Base-by-base conservation (phyloP, 2,329 filamentous ascomycete species). In the Lithohypha guttulata region DNA sequence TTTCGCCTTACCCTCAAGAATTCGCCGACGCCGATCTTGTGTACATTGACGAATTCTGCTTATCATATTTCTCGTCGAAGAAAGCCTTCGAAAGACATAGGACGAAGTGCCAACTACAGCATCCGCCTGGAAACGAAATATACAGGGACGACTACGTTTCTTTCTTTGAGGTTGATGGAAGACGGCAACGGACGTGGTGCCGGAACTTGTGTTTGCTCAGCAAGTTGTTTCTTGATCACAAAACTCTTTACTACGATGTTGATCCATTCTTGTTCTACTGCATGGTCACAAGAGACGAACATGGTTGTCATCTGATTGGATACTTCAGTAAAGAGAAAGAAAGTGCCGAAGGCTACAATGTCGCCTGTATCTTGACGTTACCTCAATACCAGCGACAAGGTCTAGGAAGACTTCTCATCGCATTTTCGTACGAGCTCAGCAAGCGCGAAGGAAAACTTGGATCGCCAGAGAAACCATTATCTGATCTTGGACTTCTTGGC, bases 281-380 rank as follows among this genome's bases (percentile, higher is more conserved):
- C 31, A 91, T 96, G 57, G 78, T 77, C 54, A 95, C 85, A n/a
- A 81, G 91, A 46, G 91, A 96, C 59, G 87, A 84, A 0, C 82
- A 91, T 52, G 96, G 91, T 58, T 91, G 89, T 1, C 87, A 95
- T 57, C 91, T 98, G 51, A 89, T 96, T 18, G 91, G 91, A n/a
- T 98, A 98, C 57, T 98, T 98, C 54, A 93, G 84, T 41, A 98
- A 98, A 59, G 91, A 98, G 60, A 98, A 98, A 52, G 91, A 98
- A 61, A 89, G 82, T 26, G 86, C 86, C 0, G 93, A 98, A 53
- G 85, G 84, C 20, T 98, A 96, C 71, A 98, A 98, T 56, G 81
- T 98, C 21, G 93, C 91, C 3, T 98, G 93, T 73, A 98, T 98
- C 58, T 69, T 98, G 43, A 98, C 91, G 0, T 69, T 98, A 3